phyloP scores from a whole-genome alignment of 805 yeast species.

The Hanseniaspora valbyensis region DNA sequence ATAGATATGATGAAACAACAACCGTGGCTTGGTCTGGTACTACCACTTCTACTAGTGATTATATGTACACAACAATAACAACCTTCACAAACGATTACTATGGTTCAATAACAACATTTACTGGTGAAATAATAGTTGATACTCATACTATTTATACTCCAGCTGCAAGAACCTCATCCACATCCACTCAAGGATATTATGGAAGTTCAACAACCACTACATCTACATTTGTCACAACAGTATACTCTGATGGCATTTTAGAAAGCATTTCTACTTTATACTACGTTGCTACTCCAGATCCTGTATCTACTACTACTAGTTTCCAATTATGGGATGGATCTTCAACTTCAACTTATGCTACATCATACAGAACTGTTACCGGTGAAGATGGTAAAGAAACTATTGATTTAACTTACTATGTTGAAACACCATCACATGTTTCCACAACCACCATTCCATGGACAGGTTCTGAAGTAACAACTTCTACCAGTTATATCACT shows the following conservation, averaged over 20 bases:
- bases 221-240: background rate
- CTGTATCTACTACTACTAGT: background rate
- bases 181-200: background rate
- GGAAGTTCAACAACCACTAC: background rate
- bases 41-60: constrained; percentile 16
- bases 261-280: background rate
- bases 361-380: background rate
- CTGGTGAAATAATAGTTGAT: too few relatives aligned
- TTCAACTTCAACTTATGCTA: background rate
- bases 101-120: too few relatives aligned
- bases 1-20: constrained; percentile 10
- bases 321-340: background rate
- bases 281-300: background rate
- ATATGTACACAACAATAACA: constrained; percentile 16
- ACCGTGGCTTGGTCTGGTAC: constrained; percentile 11
- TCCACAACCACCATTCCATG: constrained; percentile 2
- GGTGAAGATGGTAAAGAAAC: background rate
- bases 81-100: too few relatives aligned
- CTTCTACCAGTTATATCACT: background rate
- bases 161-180: background rate
- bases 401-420: background rate
- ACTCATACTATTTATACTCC: constrained; percentile 19
- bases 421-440: background rate
- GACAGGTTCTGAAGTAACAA: background rate
- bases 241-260: background rate